Evolutionary conservation across 768 basidiomycete genomes (phyloP), one percentile per base, ranked within the genome.

Genomic region (Mycena vitilis): DNA sequence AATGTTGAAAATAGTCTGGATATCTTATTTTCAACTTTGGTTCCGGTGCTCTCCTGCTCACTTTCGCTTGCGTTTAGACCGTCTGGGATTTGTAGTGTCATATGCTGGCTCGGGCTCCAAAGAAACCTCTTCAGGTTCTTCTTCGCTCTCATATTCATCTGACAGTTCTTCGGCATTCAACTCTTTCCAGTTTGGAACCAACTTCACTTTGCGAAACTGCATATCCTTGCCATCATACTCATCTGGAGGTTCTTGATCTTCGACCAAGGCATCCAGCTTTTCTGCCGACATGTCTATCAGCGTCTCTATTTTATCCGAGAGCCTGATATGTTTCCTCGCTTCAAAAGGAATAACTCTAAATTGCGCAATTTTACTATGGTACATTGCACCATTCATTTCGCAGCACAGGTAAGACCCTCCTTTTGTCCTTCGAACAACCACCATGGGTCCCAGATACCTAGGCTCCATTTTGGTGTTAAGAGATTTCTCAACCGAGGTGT

Each of bases 391-490:
- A 11, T 65, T 56, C 45, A 65, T 38, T 34, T 65, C 55, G 2
- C 30, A 45, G 0, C 56, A 48, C 6, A 65, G 2, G 23, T 65
- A 65, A 13, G 47, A 49, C 0, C 63, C 63, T n/a, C 63, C 56
- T 5, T 51, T 57, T 2, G 63, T 58, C 10, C 63, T 36, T 13
- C 63, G 36, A 0, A 64, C 40, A 1, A 64, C 54, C 18, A 72
- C 58, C 40, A 72, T 72, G 0, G 77, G 78, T 3, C 76, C 77
- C 11, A 80, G 57, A 4, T 64, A 64, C 15, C 63, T 34, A 0
- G 54, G 15, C 6, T 12, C 12, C 63, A 64, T 64, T 12, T 64
- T 64, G 13, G 54, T 57, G 34, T 64, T 56, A 1, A 64, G 40
- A 2, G 63, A 56, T 11, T 64, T 64, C 18, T 64, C 63, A 23